These are phyloP conservation scores for Agaricus subrufescens DNA, from an alignment of 768 basidiomycete species.

Conservation along the genomic window DNA sequence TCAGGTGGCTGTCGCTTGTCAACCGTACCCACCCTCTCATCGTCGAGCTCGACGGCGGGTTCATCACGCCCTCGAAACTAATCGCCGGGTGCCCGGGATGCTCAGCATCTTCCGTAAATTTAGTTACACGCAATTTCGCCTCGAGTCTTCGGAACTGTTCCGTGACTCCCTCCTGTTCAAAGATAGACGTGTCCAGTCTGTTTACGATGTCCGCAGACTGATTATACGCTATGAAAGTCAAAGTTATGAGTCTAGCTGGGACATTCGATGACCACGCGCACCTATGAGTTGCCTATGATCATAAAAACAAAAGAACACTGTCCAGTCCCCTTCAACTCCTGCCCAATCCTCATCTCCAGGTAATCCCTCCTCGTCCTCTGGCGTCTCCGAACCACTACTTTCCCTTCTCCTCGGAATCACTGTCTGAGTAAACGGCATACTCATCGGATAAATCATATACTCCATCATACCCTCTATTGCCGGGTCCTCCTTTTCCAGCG, in stretches of 20 bases:
- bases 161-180: conserved; percentile 43
- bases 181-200: conserved; percentile 33
- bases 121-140: conserved; percentile 39
- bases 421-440: conserved; percentile 51
- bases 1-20: conserved; percentile 51
- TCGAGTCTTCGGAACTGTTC: conserved; percentile 50
- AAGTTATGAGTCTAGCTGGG: not conserved
- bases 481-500: conserved; percentile 16
- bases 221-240: conserved; percentile 41
- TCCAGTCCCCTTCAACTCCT: conserved; percentile 56
- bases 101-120: conserved; percentile 36
- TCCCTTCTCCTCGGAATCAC: conserved; percentile 31
- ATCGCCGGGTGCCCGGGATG: conserved; percentile 51
- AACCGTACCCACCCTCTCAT: conserved; percentile 53
- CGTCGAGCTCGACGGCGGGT: conserved; percentile 34
- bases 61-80: conserved; percentile 47
- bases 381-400: conserved; percentile 16
- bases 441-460: conserved; percentile 41
- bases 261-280: conserved; percentile 29
- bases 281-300: conserved; percentile 64
- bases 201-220: conserved; percentile 16
- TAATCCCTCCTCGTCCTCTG: conserved; percentile 16
- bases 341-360: conserved; percentile 43
- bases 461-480: conserved; percentile 25
- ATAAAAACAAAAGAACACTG: conserved; percentile 60